Evolutionary conservation across 306 rosid genomes (phyloP), one percentile per base, ranked within the genome.

Genomic region (Phaseolus lunatus): DNA sequence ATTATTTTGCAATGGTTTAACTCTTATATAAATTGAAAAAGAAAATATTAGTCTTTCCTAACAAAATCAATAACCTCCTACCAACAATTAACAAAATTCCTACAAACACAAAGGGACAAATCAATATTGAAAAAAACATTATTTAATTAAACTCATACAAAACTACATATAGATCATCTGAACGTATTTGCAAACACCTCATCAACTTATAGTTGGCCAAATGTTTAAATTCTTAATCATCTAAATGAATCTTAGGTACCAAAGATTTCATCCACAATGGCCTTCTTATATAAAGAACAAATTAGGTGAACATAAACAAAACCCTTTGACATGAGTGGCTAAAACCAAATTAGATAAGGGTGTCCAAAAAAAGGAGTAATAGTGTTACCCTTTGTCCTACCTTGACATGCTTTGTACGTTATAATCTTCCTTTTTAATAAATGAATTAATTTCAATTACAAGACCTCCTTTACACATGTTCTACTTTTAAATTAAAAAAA

Each of bases 401-500:
- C 39, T 72, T 67, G 6, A 29, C 78, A 81, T 77, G 78, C 75
- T 78, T 78, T 76, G 43, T 62, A 77, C 75, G 64, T 73, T 75
- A 29, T 69, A 73, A 61, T 77, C 70, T 52, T 67, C 3, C 26
- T 77, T 80, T n/a, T 73, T 29, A 48, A 5, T 39, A 61, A 72
- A 49, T 43, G 15, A 43, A 43, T n/a, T 16, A 75, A 80, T 77
- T 78, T 85, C 43, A 62, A 84, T 77, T 67, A 53, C 53, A 31
- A 73, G 14, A 85, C 24, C 49, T 33, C 16, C 70, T 74, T 75
- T 75, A 79, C 86, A 83, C 84, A 63, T 84, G 58, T 45, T 61
- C 78, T 59, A 27, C 88, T 81, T 81, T 81, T 61, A 48, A 67
- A 73, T 82, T 81, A 52, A 81, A 78, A 78, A 75, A 64, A 69